phyloP scores from a whole-genome alignment of 108 stramenopile genomes.

The Cyclotella atomus region DNA sequence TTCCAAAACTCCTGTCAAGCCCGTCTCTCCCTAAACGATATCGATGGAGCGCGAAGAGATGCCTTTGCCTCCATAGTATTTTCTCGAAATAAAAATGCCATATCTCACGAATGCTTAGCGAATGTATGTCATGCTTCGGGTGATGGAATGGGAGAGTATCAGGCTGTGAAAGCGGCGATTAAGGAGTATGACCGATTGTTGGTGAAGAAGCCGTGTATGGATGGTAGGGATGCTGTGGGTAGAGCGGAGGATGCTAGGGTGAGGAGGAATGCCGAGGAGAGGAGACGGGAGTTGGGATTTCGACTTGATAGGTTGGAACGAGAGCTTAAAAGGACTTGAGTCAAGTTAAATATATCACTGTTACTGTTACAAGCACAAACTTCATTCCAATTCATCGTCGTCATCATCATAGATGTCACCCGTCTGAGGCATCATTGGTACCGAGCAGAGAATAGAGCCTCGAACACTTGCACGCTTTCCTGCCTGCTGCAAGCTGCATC shows the following conservation, averaged over 20 bases:
- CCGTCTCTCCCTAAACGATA: conserved; percentile 28
- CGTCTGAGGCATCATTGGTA: neutral
- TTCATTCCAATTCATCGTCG: too few species aligned
- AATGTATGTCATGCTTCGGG: conserved; percentile 33
- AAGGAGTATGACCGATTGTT: conserved; percentile 12
- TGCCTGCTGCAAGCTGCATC: neutral
- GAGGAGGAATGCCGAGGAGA: conserved; percentile 21
- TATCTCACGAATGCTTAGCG: conserved; percentile 52
- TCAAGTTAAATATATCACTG: too few species aligned
- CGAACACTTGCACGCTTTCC: neutral
- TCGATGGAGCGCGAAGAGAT: conserved; percentile 49
- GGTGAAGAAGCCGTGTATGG: conserved; percentile 24
- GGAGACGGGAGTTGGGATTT: conserved; percentile 47
- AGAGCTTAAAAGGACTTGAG: conserved; percentile 11
- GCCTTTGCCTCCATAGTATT: conserved; percentile 53
- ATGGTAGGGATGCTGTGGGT: conserved; percentile 27
- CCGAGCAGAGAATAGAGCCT: neutral
- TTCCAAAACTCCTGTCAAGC: conserved; percentile 39
- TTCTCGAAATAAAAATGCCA: conserved; percentile 31
- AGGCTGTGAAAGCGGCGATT: conserved; percentile 37
- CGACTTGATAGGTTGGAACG: conserved; percentile 38
- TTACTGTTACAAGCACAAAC: too few species aligned
- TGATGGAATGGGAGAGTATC: conserved; percentile 44
- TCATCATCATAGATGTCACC: neutral
- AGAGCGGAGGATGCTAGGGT: conserved; percentile 41